Conservation (phyloP, 208 protist genomes). For the Crithidia thermophila region DNA sequence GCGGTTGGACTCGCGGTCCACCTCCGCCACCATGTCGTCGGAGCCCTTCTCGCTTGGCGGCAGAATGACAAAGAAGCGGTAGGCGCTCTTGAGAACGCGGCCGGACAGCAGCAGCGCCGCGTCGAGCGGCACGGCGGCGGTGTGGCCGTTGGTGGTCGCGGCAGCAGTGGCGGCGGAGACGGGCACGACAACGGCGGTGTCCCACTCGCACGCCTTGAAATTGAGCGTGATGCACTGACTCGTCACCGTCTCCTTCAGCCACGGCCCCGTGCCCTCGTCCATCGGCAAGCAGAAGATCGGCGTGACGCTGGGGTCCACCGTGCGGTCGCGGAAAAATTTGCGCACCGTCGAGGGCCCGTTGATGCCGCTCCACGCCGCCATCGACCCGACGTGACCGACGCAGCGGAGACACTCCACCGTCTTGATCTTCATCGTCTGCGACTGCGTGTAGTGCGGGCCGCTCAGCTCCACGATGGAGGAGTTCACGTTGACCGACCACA, state of each 20-base stretch:
- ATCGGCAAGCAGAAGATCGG: constrained; percentile 73
- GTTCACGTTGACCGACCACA: constrained; percentile 74
- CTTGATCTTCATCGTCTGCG: constrained; percentile 50
- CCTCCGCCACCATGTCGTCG: constrained; percentile 70
- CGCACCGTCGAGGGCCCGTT: constrained; percentile 34
- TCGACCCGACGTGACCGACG: constrained; percentile 66
- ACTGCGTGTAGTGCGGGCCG: constrained; percentile 52
- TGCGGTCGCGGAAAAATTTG: constrained; percentile 26
- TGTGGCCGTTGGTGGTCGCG: neutral
- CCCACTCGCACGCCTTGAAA: constrained; percentile 59
- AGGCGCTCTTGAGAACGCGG: constrained; percentile 63
- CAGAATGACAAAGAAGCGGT: constrained; percentile 62
- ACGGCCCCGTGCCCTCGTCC: constrained; percentile 85
- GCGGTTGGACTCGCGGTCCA: constrained; percentile 51
- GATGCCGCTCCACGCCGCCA: constrained; percentile 47
- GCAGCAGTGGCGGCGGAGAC: constrained; percentile 12
- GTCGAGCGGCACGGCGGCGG: constrained; percentile 45
- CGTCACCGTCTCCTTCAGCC: constrained; percentile 80
- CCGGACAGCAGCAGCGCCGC: constrained; percentile 43
- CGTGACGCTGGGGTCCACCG: constrained; percentile 30
- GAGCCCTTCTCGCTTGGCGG: constrained; percentile 55
- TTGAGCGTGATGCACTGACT: constrained; percentile 44
- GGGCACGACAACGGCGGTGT: constrained; percentile 47
- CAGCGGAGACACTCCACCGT: constrained; percentile 53
- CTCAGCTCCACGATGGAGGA: constrained; percentile 51